phyloP scores from a whole-genome alignment of 2,329 filamentous ascomycete genomes.

The Colletotrichum abscissum region DNA sequence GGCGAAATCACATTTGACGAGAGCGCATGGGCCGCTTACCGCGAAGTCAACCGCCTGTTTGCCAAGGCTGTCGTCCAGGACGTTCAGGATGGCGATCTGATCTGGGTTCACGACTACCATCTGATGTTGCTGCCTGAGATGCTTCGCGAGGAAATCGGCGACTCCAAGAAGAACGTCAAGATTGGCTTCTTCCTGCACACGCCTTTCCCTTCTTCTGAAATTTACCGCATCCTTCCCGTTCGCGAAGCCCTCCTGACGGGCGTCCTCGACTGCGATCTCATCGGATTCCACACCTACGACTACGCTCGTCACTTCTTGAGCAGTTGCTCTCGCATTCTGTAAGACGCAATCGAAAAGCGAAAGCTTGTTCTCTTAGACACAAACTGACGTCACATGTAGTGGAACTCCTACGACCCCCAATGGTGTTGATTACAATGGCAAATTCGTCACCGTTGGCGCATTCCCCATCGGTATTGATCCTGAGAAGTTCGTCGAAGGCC shows the following conservation, averaged over 20 bases:
- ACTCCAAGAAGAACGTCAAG: slow-evolving; percentile 89
- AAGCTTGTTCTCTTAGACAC: not conserved
- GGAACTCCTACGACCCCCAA: slow-evolving; percentile 87
- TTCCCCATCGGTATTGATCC: slow-evolving; percentile 99
- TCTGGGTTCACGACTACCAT: slow-evolving; percentile 99
- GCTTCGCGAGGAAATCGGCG: slow-evolving; percentile 89
- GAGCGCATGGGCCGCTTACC: slow-evolving; percentile 91
- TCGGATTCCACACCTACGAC: slow-evolving; percentile 99
- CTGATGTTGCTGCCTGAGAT: slow-evolving; percentile 96
- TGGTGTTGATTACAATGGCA: slow-evolving; percentile 89
- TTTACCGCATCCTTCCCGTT: slow-evolving; percentile 95
- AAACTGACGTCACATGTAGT: slow-evolving; percentile 42
- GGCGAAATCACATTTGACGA: slow-evolving; percentile 99
- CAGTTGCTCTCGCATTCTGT: slow-evolving; percentile 94
- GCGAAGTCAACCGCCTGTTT: slow-evolving; percentile 92
- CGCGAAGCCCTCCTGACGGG: slow-evolving; percentile 89
- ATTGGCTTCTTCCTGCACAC: slow-evolving; percentile 99
- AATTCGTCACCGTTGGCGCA: slow-evolving; percentile 89
- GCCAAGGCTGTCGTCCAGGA: slow-evolving; percentile 88
- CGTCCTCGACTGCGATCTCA: slow-evolving; percentile 91
- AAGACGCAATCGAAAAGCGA: slow-evolving; percentile 45
- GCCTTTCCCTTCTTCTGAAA: slow-evolving; percentile 95
- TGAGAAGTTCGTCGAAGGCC: slow-evolving; percentile 91
- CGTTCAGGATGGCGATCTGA: slow-evolving; percentile 90
- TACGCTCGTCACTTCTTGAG: slow-evolving; percentile 98